Conservation (phyloP, 495 filamentous ascomycete species). For the Penicillium waksmanii region DNA sequence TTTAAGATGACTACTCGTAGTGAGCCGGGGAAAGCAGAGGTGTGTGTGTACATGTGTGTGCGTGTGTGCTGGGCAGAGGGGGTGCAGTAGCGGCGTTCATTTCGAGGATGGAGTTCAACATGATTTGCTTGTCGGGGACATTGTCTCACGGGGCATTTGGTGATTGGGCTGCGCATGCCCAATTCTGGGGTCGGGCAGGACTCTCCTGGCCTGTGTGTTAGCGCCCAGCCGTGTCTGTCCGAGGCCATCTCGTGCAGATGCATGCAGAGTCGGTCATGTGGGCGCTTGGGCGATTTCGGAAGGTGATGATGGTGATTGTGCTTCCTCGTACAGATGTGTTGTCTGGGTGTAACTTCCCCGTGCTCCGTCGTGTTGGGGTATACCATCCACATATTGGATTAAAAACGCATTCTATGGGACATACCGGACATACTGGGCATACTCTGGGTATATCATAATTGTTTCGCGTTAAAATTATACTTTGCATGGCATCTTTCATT, state of each 20-base stretch:
- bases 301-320: conserved; percentile 6
- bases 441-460: too few species aligned
- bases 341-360: neutral
- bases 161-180: conserved; percentile 20
- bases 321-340: neutral
- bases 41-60: neutral
- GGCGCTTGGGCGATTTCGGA: conserved; percentile 18
- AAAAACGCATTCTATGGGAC: too few species aligned
- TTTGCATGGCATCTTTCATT: neutral
- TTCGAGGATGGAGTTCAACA: neutral
- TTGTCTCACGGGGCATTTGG: conserved; percentile 2
- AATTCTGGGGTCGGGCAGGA: conserved; percentile 25
- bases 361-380: neutral
- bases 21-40: neutral
- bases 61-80: conserved; percentile 1
- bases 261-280: conserved; percentile 52
- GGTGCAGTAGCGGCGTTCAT: conserved; percentile 2
- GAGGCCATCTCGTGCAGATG: conserved; percentile 34
- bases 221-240: conserved; percentile 25
- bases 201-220: conserved; percentile 20
- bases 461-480: neutral
- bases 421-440: too few species aligned
- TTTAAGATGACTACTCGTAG: neutral
- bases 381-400: too few species aligned
- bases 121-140: conserved; percentile 7